Evolutionary conservation across 2,329 filamentous ascomycete species (phyloP), one percentile per base, ranked within the genome.

Genomic region (Helminthosporium solani): DNA sequence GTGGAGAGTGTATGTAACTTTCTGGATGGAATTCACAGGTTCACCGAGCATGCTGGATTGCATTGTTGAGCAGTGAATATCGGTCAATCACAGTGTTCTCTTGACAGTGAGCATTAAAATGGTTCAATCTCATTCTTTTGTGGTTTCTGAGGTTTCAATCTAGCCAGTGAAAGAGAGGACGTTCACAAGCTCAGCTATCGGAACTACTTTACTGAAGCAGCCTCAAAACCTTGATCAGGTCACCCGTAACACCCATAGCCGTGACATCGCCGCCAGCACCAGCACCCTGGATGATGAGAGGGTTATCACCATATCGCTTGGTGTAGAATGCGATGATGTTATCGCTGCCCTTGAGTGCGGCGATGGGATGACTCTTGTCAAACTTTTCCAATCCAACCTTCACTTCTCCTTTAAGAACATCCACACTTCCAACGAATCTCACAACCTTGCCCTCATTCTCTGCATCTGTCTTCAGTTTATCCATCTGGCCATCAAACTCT

Each of bases 241-340:
- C 94, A 38, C 83, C 84, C n/a, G 90, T 90, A 37, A 99, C 92
- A 49, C 94, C 94, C 92, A 97, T 97, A 21, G 94, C 94, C 27
- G 94, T 99, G 42, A 97, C 90, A 35, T 96, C 91, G 54, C 88
- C 91, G 60, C 94, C 94, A 20, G 94, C 94, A 50, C 91, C 94
- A 28, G 90, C 90, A 49, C 94, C 94, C 75, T 97, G 92, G 53
- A 99, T 83, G 66, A 96, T 96, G 53, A 99, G 78, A 34, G 94
- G 91, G 72, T 92, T 95, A 67, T 78, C 81, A 47, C 90, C 90
- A 67, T 99, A 99, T 62, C 94, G 82, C 78, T 95, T 87, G 5
- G 94, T 99, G 74, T 96, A 95, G 78, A 99, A 96, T 77, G 86
- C 95, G 68, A 99, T 96, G 69, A 99, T 95, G 77, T 99, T 99